Percentiles rank a stretch among this genome's conserved stretches.
Conservation (phyloP, 1,284 basidiomycete species). For the Spongispora temasekensis region DNA sequence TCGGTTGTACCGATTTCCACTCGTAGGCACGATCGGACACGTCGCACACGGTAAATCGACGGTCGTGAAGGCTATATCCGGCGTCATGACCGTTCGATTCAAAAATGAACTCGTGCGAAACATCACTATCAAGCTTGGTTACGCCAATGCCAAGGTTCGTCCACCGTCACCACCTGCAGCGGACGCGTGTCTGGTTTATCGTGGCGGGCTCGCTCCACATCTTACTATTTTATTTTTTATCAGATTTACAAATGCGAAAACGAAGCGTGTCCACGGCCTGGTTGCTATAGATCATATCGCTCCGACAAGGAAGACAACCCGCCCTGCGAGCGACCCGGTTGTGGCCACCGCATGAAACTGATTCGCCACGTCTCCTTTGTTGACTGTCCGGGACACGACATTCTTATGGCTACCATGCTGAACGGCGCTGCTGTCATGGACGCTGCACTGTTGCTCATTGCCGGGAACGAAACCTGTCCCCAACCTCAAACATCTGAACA, state of each 20-base stretch:
- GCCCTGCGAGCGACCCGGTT: slow-evolving; percentile 91
- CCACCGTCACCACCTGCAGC: neutral
- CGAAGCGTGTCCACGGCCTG: slow-evolving; percentile 85
- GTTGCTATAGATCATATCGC: slow-evolving; percentile 70
- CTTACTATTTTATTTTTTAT: neutral
- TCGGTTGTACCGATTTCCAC: neutral
- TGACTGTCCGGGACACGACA: slow-evolving; percentile 93
- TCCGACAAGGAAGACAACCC: slow-evolving; percentile 95
- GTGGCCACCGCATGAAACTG: slow-evolving; percentile 88
- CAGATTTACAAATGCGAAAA: slow-evolving; percentile 96
- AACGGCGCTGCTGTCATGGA: slow-evolving; percentile 99
- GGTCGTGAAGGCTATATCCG: slow-evolving; percentile 98
- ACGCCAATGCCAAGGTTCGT: slow-evolving; percentile 95
- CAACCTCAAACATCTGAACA: slow-evolving; percentile 99
- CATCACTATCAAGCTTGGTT: slow-evolving; percentile 99
- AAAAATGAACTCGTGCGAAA: slow-evolving; percentile 99
- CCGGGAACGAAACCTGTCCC: slow-evolving; percentile 97
- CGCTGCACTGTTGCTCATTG: slow-evolving; percentile 92
- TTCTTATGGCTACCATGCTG: slow-evolving; percentile 99
- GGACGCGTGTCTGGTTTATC: too few relatives aligned
- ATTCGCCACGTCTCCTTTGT: slow-evolving; percentile 96
- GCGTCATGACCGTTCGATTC: slow-evolving; percentile 98
- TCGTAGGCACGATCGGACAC: slow-evolving; percentile 89
- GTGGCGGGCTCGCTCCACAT: too few relatives aligned
- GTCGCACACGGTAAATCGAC: slow-evolving; percentile 99